Percentiles rank a stretch among this genome's conserved stretches.
Conservation (phyloP, 106 monocot species). For the Phalaenopsis equestris region DNA sequence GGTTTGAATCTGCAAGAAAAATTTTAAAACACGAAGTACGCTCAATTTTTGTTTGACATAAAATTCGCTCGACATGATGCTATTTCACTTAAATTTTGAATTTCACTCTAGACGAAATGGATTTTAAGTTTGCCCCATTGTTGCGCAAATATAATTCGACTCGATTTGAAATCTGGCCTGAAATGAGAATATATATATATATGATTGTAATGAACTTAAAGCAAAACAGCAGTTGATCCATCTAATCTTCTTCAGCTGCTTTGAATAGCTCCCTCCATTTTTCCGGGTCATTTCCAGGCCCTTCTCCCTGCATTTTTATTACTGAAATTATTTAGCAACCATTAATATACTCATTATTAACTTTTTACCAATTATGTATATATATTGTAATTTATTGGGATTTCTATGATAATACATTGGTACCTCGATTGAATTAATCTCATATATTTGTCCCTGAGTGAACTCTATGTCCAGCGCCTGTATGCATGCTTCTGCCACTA, state of each 20-base stretch:
- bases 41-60: too few relatives aligned
- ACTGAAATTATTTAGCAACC: neutral
- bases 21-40: too few relatives aligned
- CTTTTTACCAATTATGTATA: too few relatives aligned
- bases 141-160: too few relatives aligned
- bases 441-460: conserved; percentile 76
- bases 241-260: conserved; percentile 36
- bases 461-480: conserved; percentile 83
- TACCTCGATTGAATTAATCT: conserved; percentile 91
- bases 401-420: neutral
- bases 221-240: neutral
- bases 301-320: conserved; percentile 50
- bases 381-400: neutral
- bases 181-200: too few relatives aligned
- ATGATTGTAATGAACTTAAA: neutral
- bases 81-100: too few relatives aligned
- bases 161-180: too few relatives aligned
- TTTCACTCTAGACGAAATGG: too few relatives aligned
- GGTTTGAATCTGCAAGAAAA: too few relatives aligned
- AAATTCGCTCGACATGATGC: too few relatives aligned
- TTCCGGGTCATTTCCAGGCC: conserved; percentile 57
- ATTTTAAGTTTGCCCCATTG: too few relatives aligned
- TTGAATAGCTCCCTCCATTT: conserved; percentile 84
- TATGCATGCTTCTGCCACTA: conserved; percentile 97
- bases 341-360: neutral